A percentile compares a stretch with the other conserved stretches of the same genome.
phyloP scores from a whole-genome alignment of 768 basidiomycete species.

The Chalciporus piperatus region DNA sequence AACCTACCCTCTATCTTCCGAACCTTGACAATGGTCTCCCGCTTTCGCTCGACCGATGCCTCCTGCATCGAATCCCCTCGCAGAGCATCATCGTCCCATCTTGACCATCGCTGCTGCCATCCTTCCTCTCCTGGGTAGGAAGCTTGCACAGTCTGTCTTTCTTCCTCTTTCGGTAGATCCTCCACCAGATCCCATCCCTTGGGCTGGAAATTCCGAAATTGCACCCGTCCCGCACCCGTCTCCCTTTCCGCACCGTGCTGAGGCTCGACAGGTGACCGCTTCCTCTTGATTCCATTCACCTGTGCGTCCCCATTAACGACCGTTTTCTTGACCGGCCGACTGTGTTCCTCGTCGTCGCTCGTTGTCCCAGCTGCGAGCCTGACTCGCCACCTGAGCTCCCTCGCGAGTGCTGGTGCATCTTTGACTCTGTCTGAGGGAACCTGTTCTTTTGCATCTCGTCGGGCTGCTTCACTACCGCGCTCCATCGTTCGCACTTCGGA shows the following conservation, averaged over 20 bases:
- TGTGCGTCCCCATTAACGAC: slow-evolving; percentile 26
- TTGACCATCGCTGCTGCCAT: slow-evolving; percentile 48
- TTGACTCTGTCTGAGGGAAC: slow-evolving; percentile 80
- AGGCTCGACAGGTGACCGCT: slow-evolving; percentile 31
- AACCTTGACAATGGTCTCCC: slow-evolving; percentile 55
- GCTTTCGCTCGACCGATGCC: slow-evolving; percentile 44
- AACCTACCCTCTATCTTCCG: slow-evolving; percentile 53
- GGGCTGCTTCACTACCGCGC: slow-evolving; percentile 62
- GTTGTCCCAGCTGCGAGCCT: slow-evolving; percentile 55
- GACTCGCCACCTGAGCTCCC: slow-evolving; percentile 85
- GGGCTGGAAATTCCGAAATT: slow-evolving; percentile 68
- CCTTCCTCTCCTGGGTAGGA: slow-evolving; percentile 38
- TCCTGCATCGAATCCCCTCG: slow-evolving; percentile 29
- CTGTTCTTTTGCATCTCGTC: slow-evolving; percentile 77
- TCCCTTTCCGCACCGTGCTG: slow-evolving; percentile 3
- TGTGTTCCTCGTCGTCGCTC: slow-evolving; percentile 65
- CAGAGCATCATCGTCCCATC: slow-evolving; percentile 21
- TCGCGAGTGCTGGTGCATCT: slow-evolving; percentile 75
- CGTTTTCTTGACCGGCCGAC: slow-evolving; percentile 23
- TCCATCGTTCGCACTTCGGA: slow-evolving; percentile 73
- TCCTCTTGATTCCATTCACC: slow-evolving; percentile 36
- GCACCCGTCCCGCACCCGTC: slow-evolving; percentile 20
- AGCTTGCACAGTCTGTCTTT: slow-evolving; percentile 37
- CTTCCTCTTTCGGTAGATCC: slow-evolving; percentile 42
- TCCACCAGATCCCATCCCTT: slow-evolving; percentile 59